These are phyloP conservation scores for Mallotus repandus DNA, from an alignment of 441 rosid genomes.

Conservation along the genomic window DNA sequence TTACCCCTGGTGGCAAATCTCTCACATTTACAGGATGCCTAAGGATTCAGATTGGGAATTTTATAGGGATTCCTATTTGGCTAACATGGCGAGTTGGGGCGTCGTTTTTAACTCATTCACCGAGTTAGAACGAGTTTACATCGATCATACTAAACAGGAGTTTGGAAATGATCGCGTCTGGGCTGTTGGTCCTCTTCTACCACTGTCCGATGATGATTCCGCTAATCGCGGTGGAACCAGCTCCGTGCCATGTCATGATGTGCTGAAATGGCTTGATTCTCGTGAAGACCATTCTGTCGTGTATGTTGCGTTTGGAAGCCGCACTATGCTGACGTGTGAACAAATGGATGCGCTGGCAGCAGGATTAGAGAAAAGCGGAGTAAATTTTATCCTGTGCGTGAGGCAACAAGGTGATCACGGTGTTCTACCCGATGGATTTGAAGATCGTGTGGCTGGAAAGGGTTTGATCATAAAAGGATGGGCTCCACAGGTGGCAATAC, in stretches of 20 bases:
- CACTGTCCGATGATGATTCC: conserved; percentile 8
- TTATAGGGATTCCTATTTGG: conserved; percentile 14
- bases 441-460: conserved; percentile 28
- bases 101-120: conserved; percentile 43
- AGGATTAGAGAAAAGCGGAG: conserved; percentile 43
- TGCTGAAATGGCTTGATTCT: conserved; percentile 46
- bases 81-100: conserved; percentile 38
- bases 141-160: conserved; percentile 29
- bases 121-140: conserved; percentile 34
- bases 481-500: conserved; percentile 54
- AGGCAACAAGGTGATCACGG: conserved; percentile 15
- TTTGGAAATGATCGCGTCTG: conserved; percentile 34
- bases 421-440: conserved; percentile 27
- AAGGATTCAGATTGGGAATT: conserved; percentile 33
- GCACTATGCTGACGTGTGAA: conserved; percentile 27
- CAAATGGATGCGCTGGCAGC: conserved; percentile 42
- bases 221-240: conserved; percentile 24
- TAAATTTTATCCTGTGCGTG: conserved; percentile 41
- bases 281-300: conserved; percentile 40
- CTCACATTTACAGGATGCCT: conserved; percentile 26
- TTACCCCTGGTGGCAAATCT: conserved; percentile 41
- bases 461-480: conserved; percentile 48
- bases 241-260: conserved; percentile 7
- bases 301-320: conserved; percentile 62
- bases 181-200: conserved; percentile 47